phyloP scores from a whole-genome alignment of 2,329 filamentous ascomycete genomes.

The Didymella exigua region DNA sequence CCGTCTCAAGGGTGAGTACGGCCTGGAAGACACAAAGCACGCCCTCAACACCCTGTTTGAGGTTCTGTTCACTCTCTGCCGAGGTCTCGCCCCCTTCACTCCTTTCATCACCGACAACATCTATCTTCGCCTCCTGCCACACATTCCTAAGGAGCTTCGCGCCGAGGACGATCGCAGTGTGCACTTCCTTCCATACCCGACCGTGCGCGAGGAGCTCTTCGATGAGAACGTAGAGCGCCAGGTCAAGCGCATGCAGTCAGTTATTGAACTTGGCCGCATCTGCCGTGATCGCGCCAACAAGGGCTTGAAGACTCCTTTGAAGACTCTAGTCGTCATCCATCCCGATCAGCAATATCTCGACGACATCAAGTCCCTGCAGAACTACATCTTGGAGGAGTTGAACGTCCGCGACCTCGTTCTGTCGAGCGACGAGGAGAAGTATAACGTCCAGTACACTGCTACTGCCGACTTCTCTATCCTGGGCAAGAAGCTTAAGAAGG shows the following conservation, averaged over 20 bases:
- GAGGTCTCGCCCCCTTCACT: constrained; percentile 90
- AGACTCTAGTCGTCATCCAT: constrained; percentile 88
- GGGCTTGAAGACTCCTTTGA: constrained; percentile 87
- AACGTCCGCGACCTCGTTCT: constrained; percentile 87
- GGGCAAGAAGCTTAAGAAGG: constrained; percentile 97
- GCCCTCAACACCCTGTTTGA: constrained; percentile 95
- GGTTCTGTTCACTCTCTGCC: constrained; percentile 85
- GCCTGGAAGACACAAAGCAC: constrained; percentile 82
- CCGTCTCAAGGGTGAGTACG: constrained; percentile 87
- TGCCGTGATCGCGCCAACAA: constrained; percentile 84
- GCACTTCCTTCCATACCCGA: constrained; percentile 90
- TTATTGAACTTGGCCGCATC: constrained; percentile 88
- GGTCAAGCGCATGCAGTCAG: constrained; percentile 89
- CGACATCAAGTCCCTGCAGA: constrained; percentile 82
- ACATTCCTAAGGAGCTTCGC: constrained; percentile 74
- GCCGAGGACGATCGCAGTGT: constrained; percentile 81
- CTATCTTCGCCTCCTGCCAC: constrained; percentile 79
- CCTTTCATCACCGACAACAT: constrained; percentile 96
- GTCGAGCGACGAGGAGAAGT: constrained; percentile 84
- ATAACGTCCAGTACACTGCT: constrained; percentile 90
- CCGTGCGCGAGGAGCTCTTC: constrained; percentile 86
- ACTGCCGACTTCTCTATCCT: constrained; percentile 91
- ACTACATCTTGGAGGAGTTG: constrained; percentile 90
- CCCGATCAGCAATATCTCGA: constrained; percentile 81
- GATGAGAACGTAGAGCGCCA: constrained; percentile 84